A percentile compares a stretch with the other conserved stretches of the same genome.
Conservation (phyloP, 768 basidiomycete genomes). For the Cyclocybe cylindracea region DNA sequence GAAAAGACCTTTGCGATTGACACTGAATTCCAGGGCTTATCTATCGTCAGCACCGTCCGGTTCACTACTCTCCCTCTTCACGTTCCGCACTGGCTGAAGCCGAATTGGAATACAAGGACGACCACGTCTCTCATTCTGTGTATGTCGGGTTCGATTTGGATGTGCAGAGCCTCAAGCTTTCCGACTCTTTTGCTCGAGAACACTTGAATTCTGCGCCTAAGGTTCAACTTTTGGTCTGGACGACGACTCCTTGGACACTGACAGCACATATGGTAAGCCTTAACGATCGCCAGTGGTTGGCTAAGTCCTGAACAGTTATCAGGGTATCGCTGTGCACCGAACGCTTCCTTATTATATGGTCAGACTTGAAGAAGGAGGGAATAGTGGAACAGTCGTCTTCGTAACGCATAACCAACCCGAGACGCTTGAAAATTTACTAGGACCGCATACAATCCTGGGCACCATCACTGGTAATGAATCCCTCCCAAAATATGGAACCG, state of each 20-base stretch:
- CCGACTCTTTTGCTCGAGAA: too few relatives aligned
- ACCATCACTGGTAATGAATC: slow-evolving; percentile 36
- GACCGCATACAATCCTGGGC: slow-evolving; percentile 34
- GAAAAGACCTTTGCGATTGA: not conserved
- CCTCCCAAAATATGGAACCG: not conserved
- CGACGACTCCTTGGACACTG: slow-evolving; percentile 97
- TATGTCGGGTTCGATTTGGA: slow-evolving; percentile 81
- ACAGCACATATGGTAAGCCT: slow-evolving; percentile 87
- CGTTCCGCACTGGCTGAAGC: slow-evolving; percentile 94
- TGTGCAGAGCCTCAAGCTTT: slow-evolving; percentile 10
- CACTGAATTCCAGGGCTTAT: slow-evolving; percentile 61
- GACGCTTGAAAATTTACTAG: slow-evolving; percentile 36
- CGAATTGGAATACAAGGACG: slow-evolving; percentile 87
- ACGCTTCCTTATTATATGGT: slow-evolving; percentile 69
- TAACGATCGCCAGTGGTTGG: not conserved
- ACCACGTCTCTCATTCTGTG: slow-evolving; percentile 85
- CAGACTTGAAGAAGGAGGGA: slow-evolving; percentile 17
- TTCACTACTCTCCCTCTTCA: slow-evolving; percentile 94
- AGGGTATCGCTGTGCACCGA: slow-evolving; percentile 89
- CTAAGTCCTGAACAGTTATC: not conserved
- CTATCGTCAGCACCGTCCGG: slow-evolving; percentile 84
- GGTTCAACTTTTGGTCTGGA: slow-evolving; percentile 83
- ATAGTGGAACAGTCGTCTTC: slow-evolving; percentile 33
- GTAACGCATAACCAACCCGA: slow-evolving; percentile 54
- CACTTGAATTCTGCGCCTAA: slow-evolving; percentile 12